Evolutionary conservation across 2,329 filamentous ascomycete genomes (phyloP), one percentile per base, ranked within the genome.

Genomic region (Ceratocystis colombiana): DNA sequence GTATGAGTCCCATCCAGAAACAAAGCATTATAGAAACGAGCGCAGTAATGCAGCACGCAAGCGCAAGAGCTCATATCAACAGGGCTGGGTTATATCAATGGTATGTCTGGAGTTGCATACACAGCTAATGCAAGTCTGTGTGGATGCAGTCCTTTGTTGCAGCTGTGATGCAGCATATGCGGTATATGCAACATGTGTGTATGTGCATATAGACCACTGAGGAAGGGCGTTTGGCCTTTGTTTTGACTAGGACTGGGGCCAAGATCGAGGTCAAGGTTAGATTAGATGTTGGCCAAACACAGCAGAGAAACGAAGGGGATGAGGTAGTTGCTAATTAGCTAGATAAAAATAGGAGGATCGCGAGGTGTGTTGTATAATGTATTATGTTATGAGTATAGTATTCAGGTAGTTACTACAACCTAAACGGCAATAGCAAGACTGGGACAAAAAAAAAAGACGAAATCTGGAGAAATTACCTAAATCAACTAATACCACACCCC

Each of bases 181-280:
- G 10, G 46, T 50, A n/a, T 30, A 55, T 55, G 50, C 50, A 55
- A 55, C 17, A 25, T 55, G 20, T 55, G 50, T 55, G 50, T 55
- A 20, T 44, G 45, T 64, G 48, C 44, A 25, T 41, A 20, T 37
- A 41, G 3, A 41, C 37, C 10, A 41, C 10, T 41, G 12, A 41
- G 10, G 10, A 41, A 3, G 25, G 10, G 50, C 15, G 28, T 7
- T 25, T 57, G 53, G 46, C 10, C 37, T 25, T n/a, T 25, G n/a
- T 50, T 20, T 22, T 10, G n/a, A 8, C 22, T 5, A 22, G 17
- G n/a, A 7, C 22, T 12, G 10, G 46, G 20, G 20, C 12, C 22
- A 7, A 57, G 53, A 28, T 57, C 22, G 10, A 30, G 28, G 53
- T 33, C 53, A 28, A 57, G 22, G 25, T n/a, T 22, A 1, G n/a